Conservation (phyloP, 768 basidiomycete genomes). For the Boletus rufocinnamomeus region DNA sequence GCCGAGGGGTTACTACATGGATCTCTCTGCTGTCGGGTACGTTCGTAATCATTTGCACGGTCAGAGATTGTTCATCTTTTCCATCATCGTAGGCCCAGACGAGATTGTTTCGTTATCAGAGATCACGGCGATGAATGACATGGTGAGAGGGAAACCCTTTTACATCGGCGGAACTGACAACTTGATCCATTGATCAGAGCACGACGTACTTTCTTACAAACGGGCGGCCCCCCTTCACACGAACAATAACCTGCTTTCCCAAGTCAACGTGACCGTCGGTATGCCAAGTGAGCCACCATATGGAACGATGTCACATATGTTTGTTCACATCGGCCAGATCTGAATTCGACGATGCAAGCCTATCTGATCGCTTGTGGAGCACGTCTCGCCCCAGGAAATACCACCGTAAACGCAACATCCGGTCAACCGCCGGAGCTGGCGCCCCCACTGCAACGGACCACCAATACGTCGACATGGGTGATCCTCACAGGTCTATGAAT, state of each 20-base stretch:
- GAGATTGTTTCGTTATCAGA: background rate
- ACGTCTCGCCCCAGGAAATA: background rate
- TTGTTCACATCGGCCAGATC: background rate
- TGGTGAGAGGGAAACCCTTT: background rate
- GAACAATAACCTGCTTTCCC: background rate
- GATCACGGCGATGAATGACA: background rate
- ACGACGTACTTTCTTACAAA: background rate
- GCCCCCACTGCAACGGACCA: background rate
- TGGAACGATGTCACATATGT: background rate
- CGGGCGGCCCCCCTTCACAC: background rate
- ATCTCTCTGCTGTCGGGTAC: background rate
- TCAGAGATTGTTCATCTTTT: background rate
- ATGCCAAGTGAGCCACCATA: background rate
- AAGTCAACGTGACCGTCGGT: background rate
- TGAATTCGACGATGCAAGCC: background rate
- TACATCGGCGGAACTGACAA: background rate
- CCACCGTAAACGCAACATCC: background rate
- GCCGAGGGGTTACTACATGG: background rate
- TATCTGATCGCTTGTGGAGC: background rate
- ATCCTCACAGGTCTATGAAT: background rate
- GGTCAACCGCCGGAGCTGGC: background rate
- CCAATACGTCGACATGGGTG: background rate
- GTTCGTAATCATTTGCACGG: background rate
- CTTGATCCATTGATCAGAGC: background rate
- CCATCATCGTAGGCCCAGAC: background rate